Evolutionary conservation across 202 grass and related monocot species (phyloP).

Genomic region (Cymbopogon flexuosus): DNA sequence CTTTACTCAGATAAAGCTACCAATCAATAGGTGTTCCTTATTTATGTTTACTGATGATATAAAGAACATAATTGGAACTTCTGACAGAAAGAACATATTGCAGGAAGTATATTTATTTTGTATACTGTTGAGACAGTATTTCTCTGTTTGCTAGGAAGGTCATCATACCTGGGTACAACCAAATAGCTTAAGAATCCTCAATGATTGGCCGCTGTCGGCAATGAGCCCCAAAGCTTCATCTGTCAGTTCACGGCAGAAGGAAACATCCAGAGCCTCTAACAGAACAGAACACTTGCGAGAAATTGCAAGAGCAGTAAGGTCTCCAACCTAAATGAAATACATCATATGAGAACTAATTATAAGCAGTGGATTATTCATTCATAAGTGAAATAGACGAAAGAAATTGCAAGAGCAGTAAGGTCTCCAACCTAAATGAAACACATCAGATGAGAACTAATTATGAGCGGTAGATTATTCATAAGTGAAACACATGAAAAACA

Average conservation of each 20-base stretch:
- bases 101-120: background rate
- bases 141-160: background rate
- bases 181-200: constrained; percentile 81
- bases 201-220: constrained; percentile 54
- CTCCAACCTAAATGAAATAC: constrained; percentile 48
- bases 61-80: background rate
- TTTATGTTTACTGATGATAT: background rate
- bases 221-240: constrained; percentile 83
- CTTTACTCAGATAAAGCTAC: background rate
- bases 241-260: constrained; percentile 77
- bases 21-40: background rate
- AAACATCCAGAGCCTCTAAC: constrained; percentile 77
- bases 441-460: background rate
- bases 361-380: background rate
- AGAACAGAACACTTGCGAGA: constrained; percentile 44
- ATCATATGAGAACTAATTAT: background rate
- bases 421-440: constrained; percentile 54
- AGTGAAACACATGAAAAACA: constrained; percentile 3
- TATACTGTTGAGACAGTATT: background rate
- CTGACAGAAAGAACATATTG: background rate
- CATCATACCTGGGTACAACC: constrained; percentile 81
- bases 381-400: background rate
- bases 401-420: constrained; percentile 74
- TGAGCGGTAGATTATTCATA: background rate
- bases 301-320: constrained; percentile 75